Evolutionary conservation across 176 grass and related monocot species (phyloP).

Genomic region (Oryza glumipatula): DNA sequence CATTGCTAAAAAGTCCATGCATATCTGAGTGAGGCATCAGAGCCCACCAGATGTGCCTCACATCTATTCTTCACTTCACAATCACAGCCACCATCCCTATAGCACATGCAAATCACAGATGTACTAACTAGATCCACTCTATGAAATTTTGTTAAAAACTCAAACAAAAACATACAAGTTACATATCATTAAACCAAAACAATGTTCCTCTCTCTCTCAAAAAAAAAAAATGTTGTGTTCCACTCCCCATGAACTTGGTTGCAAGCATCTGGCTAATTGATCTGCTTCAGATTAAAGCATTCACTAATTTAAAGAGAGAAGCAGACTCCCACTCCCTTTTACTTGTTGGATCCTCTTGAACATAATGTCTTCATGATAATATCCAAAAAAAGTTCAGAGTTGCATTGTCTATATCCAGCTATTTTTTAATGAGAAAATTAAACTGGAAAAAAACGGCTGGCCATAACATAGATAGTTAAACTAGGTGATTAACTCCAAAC

Average conservation of each 20-base stretch:
- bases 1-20: neutral
- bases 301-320: neutral
- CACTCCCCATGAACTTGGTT: neutral
- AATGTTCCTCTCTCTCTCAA: no score
- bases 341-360: neutral
- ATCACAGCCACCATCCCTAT: neutral
- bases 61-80: neutral
- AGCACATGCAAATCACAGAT: neutral
- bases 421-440: constrained; percentile 3
- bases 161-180: neutral
- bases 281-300: neutral
- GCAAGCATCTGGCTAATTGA: neutral
- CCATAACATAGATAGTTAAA: neutral
- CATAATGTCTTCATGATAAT: neutral
- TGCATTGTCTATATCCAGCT: neutral
- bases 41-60: neutral
- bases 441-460: neutral
- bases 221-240: neutral
- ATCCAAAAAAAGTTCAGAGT: neutral
- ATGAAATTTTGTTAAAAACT: neutral
- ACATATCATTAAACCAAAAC: no score
- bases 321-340: neutral
- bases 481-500: neutral
- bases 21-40: neutral
- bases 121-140: no score